phyloP scores from a whole-genome alignment of 2,329 filamentous ascomycete genomes.

The Chlorencoelia australis region DNA sequence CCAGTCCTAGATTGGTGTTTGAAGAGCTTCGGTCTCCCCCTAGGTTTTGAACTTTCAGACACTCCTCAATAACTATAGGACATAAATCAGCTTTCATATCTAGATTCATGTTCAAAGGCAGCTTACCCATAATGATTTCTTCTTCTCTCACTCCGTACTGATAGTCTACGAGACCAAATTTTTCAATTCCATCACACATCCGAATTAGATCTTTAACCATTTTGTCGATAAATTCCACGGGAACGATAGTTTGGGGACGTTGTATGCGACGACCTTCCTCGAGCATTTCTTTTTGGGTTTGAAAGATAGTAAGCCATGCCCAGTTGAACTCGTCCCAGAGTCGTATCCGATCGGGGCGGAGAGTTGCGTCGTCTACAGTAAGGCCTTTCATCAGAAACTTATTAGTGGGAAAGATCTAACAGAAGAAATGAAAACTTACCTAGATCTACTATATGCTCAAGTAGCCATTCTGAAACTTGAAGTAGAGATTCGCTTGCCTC shows the following conservation, averaged over 20 bases:
- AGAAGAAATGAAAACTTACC: conserved; percentile 40
- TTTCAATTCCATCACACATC: conserved; percentile 78
- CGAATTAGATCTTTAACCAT: conserved; percentile 76
- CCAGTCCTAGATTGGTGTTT: conserved; percentile 7
- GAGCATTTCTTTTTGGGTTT: conserved; percentile 71
- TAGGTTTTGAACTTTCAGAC: too few species aligned
- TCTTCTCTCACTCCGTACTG: conserved; percentile 96
- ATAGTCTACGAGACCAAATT: conserved; percentile 92
- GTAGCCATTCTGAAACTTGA: conserved; percentile 55
- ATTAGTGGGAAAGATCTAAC: conserved; percentile 24
- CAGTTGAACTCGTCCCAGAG: conserved; percentile 94
- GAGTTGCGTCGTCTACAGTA: conserved; percentile 67
- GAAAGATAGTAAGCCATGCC: conserved; percentile 76
- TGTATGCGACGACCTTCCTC: conserved; percentile 28
- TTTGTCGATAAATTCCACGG: conserved; percentile 57
- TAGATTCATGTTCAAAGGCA: background rate
- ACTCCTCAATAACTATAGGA: too few species aligned
- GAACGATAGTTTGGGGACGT: conserved; percentile 51
- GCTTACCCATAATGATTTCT: conserved; percentile 71
- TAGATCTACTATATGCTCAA: conserved; percentile 53
- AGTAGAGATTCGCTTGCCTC: conserved; percentile 50
- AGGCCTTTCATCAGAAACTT: conserved; percentile 54
- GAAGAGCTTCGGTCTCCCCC: conserved; percentile 4
- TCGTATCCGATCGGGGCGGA: conserved; percentile 67
- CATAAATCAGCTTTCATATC: background rate